Percentiles rank a stretch among this genome's conserved stretches.
These are phyloP conservation scores for Leishmania aethiopica DNA, from an alignment of 208 protist genomes.

Conservation along the genomic window DNA sequence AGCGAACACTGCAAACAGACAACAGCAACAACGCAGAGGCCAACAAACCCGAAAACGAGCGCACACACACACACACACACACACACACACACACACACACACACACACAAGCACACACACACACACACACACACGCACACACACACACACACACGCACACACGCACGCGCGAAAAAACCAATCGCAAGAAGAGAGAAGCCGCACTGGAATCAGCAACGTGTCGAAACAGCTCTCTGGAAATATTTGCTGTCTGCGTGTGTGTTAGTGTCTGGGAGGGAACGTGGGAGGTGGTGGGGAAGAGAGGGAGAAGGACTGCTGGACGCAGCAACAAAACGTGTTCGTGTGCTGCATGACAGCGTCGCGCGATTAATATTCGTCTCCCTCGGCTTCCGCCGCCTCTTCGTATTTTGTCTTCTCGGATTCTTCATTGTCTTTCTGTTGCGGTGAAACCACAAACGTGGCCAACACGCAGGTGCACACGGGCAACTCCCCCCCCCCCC, in stretches of 20 bases:
- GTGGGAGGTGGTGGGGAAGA: not conserved
- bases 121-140: slow-evolving; percentile 7
- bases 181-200: not conserved
- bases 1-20: not conserved
- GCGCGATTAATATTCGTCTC: not conserved
- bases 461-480: too few species aligned
- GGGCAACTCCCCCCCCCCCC: too few species aligned
- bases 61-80: not conserved
- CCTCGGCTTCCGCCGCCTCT: not conserved
- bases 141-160: slow-evolving; percentile 5
- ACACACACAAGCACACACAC: slow-evolving; percentile 8
- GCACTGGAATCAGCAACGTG: not conserved
- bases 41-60: too few species aligned
- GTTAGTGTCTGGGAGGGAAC: not conserved
- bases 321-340: slow-evolving; percentile 7
- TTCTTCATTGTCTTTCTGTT: too few species aligned
- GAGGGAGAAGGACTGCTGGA: not conserved
- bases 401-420: too few species aligned
- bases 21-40: too few species aligned
- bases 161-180: not conserved
- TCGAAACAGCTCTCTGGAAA: not conserved
- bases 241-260: not conserved
- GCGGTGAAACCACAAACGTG: too few species aligned
- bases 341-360: not conserved
- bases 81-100: slow-evolving; percentile 3